phyloP scores from a whole-genome alignment of 2,329 filamentous ascomycete species.

The Stachybotrys echinatus region DNA sequence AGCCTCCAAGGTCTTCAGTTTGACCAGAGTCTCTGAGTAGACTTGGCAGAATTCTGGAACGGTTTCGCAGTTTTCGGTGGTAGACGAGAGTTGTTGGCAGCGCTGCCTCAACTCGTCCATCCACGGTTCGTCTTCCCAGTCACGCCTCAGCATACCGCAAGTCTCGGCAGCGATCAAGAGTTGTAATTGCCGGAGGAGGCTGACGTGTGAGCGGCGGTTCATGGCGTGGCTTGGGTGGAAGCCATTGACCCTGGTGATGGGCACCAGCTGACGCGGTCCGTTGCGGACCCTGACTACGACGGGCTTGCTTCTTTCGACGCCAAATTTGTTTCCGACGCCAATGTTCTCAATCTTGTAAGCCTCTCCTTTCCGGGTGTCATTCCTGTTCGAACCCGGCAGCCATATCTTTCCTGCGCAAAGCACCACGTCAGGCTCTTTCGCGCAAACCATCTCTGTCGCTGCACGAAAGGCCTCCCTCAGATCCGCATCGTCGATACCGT shows the following conservation, averaged over 20 bases:
- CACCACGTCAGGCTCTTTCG: constrained; percentile 8
- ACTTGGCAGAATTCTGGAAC: background rate
- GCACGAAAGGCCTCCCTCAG: constrained; percentile 2
- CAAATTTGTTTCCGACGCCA: constrained; percentile 6
- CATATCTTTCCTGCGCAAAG: constrained; percentile 9
- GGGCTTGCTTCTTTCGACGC: background rate
- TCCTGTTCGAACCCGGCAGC: constrained; percentile 1
- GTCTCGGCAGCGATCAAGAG: constrained; percentile 5
- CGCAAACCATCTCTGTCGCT: constrained; percentile 1
- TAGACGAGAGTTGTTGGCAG: background rate
- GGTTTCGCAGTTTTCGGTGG: background rate
- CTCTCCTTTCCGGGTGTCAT: constrained; percentile 6
- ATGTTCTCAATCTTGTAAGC: constrained; percentile 6
- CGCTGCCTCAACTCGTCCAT: constrained; percentile 4
- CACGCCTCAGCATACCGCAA: constrained; percentile 1
- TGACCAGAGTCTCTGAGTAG: background rate
- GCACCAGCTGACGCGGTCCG: background rate
- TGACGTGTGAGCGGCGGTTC: constrained; percentile 9
- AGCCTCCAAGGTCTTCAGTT: background rate
- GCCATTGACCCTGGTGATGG: constrained; percentile 8
- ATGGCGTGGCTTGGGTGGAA: constrained; percentile 12
- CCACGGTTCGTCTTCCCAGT: constrained; percentile 6
- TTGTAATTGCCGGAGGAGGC: constrained; percentile 7
- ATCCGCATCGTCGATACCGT: constrained; percentile 1
- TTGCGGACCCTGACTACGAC: background rate